Conservation (phyloP, 169 alveolate genomes). For the Eimeria praecox region DNA sequence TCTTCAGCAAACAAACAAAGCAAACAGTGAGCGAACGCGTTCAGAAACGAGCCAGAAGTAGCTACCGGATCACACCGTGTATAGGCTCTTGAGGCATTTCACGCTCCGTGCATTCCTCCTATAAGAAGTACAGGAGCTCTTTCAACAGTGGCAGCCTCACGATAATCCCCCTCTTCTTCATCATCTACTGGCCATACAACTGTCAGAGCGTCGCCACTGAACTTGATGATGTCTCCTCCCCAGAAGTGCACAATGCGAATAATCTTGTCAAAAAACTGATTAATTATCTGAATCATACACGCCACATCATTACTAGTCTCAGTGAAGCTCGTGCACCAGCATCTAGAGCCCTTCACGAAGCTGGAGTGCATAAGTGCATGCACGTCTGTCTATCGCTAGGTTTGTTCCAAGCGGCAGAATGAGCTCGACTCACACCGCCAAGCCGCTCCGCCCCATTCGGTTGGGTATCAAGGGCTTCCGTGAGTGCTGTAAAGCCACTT, state of each 20-base stretch:
- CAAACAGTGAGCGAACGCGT: not conserved
- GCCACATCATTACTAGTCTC: not conserved
- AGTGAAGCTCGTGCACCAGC: not conserved
- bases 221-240: conserved; percentile 93
- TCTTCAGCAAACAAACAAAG: conserved; percentile 30
- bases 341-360: not conserved
- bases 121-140: not conserved
- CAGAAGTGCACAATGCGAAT: conserved; percentile 86
- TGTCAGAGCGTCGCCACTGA: conserved; percentile 91
- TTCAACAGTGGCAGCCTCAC: not conserved
- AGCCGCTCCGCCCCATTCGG: conserved; percentile 89
- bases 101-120: not conserved
- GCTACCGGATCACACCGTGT: not conserved
- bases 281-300: conserved; percentile 80
- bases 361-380: not conserved
- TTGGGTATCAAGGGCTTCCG: conserved; percentile 87
- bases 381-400: not conserved
- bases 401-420: not conserved
- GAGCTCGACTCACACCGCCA: conserved; percentile 82
- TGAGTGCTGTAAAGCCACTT: conserved; percentile 89
- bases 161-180: conserved; percentile 57
- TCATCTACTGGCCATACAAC: conserved; percentile 93
- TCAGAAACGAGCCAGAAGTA: not conserved
- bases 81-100: not conserved
- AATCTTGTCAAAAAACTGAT: conserved; percentile 86